phyloP scores from a whole-genome alignment of 2,329 filamentous ascomycete species.

The Pyricularia grisea region DNA sequence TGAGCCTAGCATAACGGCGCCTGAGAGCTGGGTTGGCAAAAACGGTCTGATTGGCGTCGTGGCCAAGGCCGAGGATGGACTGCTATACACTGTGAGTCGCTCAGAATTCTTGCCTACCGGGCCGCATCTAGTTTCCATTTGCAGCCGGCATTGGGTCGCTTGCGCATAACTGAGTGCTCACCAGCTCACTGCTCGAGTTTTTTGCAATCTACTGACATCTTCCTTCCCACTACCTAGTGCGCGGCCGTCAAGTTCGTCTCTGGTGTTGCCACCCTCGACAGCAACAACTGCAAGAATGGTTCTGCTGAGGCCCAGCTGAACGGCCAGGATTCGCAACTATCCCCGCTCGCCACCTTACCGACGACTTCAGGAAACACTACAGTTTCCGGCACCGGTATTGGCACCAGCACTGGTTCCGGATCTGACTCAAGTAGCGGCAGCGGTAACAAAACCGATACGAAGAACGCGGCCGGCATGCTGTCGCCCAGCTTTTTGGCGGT shows the following conservation, averaged over 20 bases:
- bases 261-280: conserved; percentile 18
- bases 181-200: background rate
- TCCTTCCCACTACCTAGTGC: conserved; percentile 30
- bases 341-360: background rate
- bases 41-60: conserved; percentile 46
- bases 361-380: background rate
- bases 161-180: background rate
- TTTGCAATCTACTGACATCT: background rate
- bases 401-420: background rate
- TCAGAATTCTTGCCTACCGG: conserved; percentile 5
- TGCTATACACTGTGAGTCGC: conserved; percentile 43
- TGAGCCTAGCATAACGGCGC: conserved; percentile 36
- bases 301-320: background rate
- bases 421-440: background rate
- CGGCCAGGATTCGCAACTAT: background rate
- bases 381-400: background rate
- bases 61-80: conserved; percentile 42
- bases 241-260: conserved; percentile 45
- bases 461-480: background rate
- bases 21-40: conserved; percentile 40
- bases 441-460: background rate
- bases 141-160: background rate
- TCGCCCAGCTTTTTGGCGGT: background rate
- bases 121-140: background rate
- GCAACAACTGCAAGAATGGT: background rate